Conservation (phyloP, 1,139 yeast genomes). For the Candida frijolesensis region DNA sequence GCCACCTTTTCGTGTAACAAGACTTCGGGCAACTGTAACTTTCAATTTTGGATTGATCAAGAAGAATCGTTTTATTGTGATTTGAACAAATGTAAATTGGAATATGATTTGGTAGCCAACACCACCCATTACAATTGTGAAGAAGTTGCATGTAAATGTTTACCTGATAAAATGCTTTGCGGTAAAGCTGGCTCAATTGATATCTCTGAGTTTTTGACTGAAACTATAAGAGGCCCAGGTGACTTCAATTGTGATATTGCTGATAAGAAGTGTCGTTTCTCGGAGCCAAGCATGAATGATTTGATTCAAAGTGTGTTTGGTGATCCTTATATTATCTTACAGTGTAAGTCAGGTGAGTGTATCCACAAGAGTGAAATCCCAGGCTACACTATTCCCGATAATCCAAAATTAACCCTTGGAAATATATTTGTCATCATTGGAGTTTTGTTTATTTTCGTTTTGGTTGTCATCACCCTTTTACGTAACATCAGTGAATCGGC, state of each 20-base stretch:
- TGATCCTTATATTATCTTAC: slow-evolving; percentile 80
- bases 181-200: slow-evolving; percentile 94
- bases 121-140: slow-evolving; percentile 79
- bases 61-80: slow-evolving; percentile 90
- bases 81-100: slow-evolving; percentile 66
- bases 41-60: slow-evolving; percentile 95
- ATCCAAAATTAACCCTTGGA: slow-evolving; percentile 48
- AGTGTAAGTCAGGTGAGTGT: slow-evolving; percentile 88
- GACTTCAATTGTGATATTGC: slow-evolving; percentile 78
- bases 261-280: slow-evolving; percentile 66
- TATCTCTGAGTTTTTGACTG: slow-evolving; percentile 87
- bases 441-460: slow-evolving; percentile 45
- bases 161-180: slow-evolving; percentile 91
- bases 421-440: slow-evolving; percentile 53
- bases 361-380: slow-evolving; percentile 90
- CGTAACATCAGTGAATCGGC: slow-evolving; percentile 66
- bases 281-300: slow-evolving; percentile 96
- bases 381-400: slow-evolving; percentile 75
- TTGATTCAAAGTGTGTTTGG: slow-evolving; percentile 89
- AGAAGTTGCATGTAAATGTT: slow-evolving; percentile 76
- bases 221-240: slow-evolving; percentile 92
- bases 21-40: slow-evolving; percentile 68
- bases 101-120: slow-evolving; percentile 64
- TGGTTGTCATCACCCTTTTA: slow-evolving; percentile 43
- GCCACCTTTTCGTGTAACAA: slow-evolving; percentile 88